Base-by-base conservation (phyloP, 345 rosid genomes). In the Laguncularia racemosa region DNA sequence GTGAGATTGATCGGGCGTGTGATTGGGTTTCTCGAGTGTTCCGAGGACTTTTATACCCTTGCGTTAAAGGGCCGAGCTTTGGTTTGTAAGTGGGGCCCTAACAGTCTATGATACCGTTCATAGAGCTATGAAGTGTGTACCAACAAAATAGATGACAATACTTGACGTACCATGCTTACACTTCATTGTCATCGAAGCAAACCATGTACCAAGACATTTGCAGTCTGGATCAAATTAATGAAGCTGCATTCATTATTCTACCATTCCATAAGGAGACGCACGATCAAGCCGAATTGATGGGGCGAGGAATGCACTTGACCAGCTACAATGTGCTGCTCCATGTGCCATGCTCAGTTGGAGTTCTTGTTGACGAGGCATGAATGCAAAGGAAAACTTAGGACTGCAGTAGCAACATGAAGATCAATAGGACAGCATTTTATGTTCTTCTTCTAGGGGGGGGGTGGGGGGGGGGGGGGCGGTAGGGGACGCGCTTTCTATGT, bases 331-430 rank as follows among this genome's bases (percentile, higher is more conserved):
- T 92, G 17, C 45, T 89, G 44, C 63, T 55, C 13, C 71, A 84
- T 53, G 82, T 95, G 0, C 96, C 95, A 0, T 92, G 98, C 70
- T 86, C 98, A 1, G 84, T 86, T 0, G 95, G 89, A 21, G 62
- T 92, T 20, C 72, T 82, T 0, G 61, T 86, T 15, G 82, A 86
- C 60, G 80, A 64, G 83, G 79, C 2, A 23, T 33, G 64, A 10
- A 45, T 62, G 4, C 4, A 2, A 23, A 4, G 26, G 4, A 23
- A 23, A 23, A 23, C 26, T 23, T 2, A 8, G 62, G 1, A 18
- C 57, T 11, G n/a, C 26, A 54, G 57, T 20, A 59, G 11, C 40
- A 33, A 33, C 11, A 4, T 4, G 1, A 33, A 23, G 5, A 3
- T 6, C 28, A 23, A 23, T 9, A 33, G 11, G 40, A 6, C 40